Conservation (phyloP, 164 flowering plant genomes). For the Malania oleifera region DNA sequence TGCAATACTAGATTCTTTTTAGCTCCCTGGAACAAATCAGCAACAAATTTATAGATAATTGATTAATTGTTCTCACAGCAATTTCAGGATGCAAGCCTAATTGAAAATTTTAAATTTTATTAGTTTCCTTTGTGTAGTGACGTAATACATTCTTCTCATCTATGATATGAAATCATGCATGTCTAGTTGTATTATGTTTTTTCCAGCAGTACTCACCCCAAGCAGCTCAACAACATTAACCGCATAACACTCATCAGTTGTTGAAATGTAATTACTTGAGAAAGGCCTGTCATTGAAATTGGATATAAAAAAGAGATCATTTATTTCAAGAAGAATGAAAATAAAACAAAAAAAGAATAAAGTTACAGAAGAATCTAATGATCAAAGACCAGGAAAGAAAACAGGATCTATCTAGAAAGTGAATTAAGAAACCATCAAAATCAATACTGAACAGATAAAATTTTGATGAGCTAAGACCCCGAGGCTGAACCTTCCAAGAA, state of each 20-base stretch:
- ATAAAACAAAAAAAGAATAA: not conserved
- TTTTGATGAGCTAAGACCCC: not conserved
- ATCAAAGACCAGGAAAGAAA: too few species aligned
- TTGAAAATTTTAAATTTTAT: too few species aligned
- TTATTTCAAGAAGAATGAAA: constrained; percentile 1
- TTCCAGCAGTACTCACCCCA: constrained; percentile 21
- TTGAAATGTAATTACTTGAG: constrained; percentile 13
- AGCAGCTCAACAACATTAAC: constrained; percentile 23
- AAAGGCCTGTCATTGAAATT: constrained; percentile 22
- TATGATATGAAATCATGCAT: not conserved
- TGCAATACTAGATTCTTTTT: constrained; percentile 31
- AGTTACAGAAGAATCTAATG: too few species aligned
- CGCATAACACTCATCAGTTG: constrained; percentile 16
- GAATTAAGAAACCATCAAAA: too few species aligned
- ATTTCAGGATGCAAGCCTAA: not conserved
- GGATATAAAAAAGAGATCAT: not conserved
- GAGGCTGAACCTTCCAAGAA: constrained; percentile 66
- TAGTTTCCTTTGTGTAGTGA: too few species aligned
- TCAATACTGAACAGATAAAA: too few species aligned
- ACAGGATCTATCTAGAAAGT: too few species aligned
- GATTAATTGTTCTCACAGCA: not conserved
- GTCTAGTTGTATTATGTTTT: not conserved
- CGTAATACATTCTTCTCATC: not conserved
- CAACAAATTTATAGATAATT: not conserved
- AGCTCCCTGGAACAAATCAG: constrained; percentile 25